A percentile compares a stretch with the other conserved stretches of the same genome.
These are phyloP conservation scores for Pholiota conissans DNA, from an alignment of 768 basidiomycete genomes.

Conservation along the genomic window DNA sequence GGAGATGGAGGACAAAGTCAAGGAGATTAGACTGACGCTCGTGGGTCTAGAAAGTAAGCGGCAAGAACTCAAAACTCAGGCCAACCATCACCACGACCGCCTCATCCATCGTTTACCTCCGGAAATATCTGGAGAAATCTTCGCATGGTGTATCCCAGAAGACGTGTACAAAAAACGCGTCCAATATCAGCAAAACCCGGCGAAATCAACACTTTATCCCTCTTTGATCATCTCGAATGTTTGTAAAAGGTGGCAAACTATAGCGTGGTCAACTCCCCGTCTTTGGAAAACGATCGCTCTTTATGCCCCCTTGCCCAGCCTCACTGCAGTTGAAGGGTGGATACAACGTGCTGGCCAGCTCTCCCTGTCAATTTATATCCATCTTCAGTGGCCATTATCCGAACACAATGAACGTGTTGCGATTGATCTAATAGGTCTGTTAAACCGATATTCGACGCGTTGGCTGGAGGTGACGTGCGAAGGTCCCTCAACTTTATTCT, in stretches of 20 bases:
- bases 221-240: neutral
- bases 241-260: neutral
- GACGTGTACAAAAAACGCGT: neutral
- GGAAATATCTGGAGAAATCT: neutral
- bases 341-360: neutral
- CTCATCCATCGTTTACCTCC: neutral
- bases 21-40: neutral
- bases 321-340: neutral
- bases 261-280: neutral
- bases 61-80: neutral
- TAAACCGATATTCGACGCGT: neutral
- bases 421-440: neutral
- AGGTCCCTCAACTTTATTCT: neutral
- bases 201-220: neutral
- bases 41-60: neutral
- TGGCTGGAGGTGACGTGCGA: neutral
- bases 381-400: too few relatives aligned
- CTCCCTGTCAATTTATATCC: neutral
- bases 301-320: neutral
- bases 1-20: neutral
- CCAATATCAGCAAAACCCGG: neutral
- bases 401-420: neutral
- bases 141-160: neutral
- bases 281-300: neutral
- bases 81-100: neutral